A percentile compares a stretch with the other conserved stretches of the same genome.
Evolutionary conservation across 2,329 filamentous ascomycete genomes (phyloP).

Genomic region (Fusarium xylarioides): DNA sequence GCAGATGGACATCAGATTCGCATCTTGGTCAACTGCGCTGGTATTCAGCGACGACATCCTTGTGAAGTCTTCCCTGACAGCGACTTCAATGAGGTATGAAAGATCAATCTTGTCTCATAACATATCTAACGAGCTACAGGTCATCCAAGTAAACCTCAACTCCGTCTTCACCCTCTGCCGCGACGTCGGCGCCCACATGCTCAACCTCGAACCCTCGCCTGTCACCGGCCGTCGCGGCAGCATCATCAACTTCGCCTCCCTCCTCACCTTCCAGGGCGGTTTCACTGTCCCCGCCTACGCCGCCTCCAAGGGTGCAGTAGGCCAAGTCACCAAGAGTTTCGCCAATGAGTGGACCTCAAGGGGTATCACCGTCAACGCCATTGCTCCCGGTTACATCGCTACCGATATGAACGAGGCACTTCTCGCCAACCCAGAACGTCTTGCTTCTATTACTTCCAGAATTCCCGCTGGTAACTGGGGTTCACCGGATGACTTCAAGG

Average conservation of each 20-base stretch:
- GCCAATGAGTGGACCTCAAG: constrained; percentile 86
- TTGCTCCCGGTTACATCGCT: constrained; percentile 88
- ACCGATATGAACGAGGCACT: constrained; percentile 95
- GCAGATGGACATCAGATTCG: constrained; percentile 71
- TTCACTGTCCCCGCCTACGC: constrained; percentile 90
- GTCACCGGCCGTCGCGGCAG: constrained; percentile 67
- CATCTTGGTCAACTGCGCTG: constrained; percentile 86
- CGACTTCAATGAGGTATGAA: constrained; percentile 74
- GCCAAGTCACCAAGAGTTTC: constrained; percentile 84
- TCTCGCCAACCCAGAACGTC: constrained; percentile 74
- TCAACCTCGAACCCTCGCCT: constrained; percentile 60
- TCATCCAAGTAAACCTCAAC: constrained; percentile 87
- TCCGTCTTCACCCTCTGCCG: constrained; percentile 82
- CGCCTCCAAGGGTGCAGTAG: constrained; percentile 84
- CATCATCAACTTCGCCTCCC: constrained; percentile 86
- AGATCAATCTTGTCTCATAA: background rate
- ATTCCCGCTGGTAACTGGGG: constrained; percentile 91
- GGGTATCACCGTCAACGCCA: constrained; percentile 86
- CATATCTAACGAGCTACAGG: constrained; percentile 49
- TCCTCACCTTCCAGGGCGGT: constrained; percentile 87
- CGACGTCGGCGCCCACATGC: constrained; percentile 82
- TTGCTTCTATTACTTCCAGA: constrained; percentile 77
- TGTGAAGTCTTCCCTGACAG: constrained; percentile 77
- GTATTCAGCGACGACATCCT: constrained; percentile 83
- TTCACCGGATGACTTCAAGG: constrained; percentile 86